These are phyloP conservation scores for Begonia masoniana DNA, from an alignment of 306 rosid species.

Conservation along the genomic window DNA sequence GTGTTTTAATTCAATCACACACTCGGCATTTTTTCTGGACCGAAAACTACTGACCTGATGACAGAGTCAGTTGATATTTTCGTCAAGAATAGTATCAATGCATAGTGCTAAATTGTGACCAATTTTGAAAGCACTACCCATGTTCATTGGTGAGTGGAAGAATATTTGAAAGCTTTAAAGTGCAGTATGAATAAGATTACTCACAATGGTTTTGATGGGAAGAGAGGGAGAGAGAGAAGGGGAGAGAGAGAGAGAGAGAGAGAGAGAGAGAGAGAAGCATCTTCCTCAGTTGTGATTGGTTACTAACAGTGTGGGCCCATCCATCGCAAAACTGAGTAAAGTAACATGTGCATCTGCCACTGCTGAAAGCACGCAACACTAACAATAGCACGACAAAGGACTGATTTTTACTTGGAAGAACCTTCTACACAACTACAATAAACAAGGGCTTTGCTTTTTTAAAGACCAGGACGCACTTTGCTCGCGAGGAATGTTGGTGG, in stretches of 20 bases:
- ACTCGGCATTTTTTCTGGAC: too few relatives aligned
- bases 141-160: too few relatives aligned
- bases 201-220: too few relatives aligned
- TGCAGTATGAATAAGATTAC: too few relatives aligned
- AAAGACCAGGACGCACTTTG: background rate
- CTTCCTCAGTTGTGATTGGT: background rate
- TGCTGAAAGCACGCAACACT: background rate
- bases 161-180: too few relatives aligned
- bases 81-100: too few relatives aligned
- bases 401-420: background rate
- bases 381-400: background rate
- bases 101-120: too few relatives aligned
- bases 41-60: too few relatives aligned
- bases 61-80: too few relatives aligned
- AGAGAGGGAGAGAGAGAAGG: too few relatives aligned
- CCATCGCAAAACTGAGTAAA: background rate
- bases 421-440: background rate
- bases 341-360: background rate
- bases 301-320: background rate
- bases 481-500: background rate
- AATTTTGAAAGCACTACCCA: too few relatives aligned
- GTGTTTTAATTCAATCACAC: too few relatives aligned
- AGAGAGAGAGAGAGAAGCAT: background rate
- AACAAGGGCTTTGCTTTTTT: background rate
- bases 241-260: background rate